These are phyloP conservation scores for Erodium chrysanthum DNA, from an alignment of 441 rosid species.

Conservation along the genomic window DNA sequence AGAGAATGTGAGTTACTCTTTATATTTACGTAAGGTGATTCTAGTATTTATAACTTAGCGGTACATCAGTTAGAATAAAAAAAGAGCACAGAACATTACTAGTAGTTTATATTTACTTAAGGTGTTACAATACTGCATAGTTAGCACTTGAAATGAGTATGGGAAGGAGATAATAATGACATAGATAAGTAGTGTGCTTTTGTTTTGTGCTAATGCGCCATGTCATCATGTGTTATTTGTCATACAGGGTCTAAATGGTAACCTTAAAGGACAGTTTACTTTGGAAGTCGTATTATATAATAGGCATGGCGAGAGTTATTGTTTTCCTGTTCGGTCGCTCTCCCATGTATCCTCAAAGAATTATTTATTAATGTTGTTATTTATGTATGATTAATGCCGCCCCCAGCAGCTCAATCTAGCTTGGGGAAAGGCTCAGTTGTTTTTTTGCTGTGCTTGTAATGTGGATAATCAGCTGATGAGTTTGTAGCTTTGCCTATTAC, in stretches of 20 bases:
- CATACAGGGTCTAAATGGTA: not conserved
- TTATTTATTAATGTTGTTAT: not conserved
- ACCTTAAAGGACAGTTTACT: not conserved
- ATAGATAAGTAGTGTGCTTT: not conserved
- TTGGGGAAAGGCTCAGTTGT: not conserved
- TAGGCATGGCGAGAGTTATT: not conserved
- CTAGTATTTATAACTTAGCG: constrained; percentile 2
- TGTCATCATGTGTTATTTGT: not conserved
- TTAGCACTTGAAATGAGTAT: not conserved
- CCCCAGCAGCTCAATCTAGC: not conserved
- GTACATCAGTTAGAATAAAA: too few species aligned
- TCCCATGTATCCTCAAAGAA: constrained; percentile 1
- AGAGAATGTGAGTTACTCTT: not conserved
- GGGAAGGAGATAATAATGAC: constrained; percentile 8
- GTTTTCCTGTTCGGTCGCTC: not conserved
- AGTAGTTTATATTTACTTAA: not conserved
- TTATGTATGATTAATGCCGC: not conserved
- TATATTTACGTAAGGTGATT: not conserved
- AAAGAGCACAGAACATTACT: too few species aligned
- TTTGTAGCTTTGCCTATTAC: constrained; percentile 24
- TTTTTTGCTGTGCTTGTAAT: not conserved
- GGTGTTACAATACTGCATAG: constrained; percentile 4
- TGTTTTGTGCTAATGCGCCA: not conserved
- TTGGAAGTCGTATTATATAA: not conserved
- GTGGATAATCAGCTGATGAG: constrained; percentile 1